These are phyloP conservation scores for Manihot esculenta DNA, from an alignment of 441 rosid species.

Conservation along the genomic window DNA sequence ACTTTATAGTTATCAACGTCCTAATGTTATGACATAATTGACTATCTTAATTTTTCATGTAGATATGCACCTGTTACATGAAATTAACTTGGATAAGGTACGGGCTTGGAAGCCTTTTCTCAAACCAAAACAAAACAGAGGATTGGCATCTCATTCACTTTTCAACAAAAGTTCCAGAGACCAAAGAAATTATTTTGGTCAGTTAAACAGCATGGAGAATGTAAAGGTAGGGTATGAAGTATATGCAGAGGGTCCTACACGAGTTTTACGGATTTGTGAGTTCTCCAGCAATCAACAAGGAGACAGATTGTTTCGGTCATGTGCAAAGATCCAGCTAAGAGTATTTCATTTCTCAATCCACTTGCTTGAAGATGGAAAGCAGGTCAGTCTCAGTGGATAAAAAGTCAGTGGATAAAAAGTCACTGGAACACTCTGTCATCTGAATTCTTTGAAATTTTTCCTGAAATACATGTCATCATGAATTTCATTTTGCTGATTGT, in stretches of 20 bases:
- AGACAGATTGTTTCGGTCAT: slow-evolving; percentile 41
- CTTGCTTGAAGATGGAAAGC: slow-evolving; percentile 70
- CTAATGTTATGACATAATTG: slow-evolving; percentile 4
- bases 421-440: background rate
- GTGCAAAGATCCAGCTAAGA: slow-evolving; percentile 70
- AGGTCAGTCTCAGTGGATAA: slow-evolving; percentile 49
- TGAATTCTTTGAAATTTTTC: background rate
- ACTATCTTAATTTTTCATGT: slow-evolving; percentile 30
- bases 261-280: slow-evolving; percentile 86
- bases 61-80: slow-evolving; percentile 72
- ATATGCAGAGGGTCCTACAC: slow-evolving; percentile 86
- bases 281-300: slow-evolving; percentile 51
- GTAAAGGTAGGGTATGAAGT: slow-evolving; percentile 86
- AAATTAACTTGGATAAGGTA: slow-evolving; percentile 91
- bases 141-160: slow-evolving; percentile 55
- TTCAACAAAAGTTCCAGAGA: slow-evolving; percentile 41
- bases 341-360: slow-evolving; percentile 62
- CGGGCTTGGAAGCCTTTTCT: slow-evolving; percentile 91
- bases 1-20: background rate
- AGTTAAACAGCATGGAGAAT: slow-evolving; percentile 44
- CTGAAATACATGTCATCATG: background rate
- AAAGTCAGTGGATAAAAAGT: background rate
- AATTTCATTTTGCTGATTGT: slow-evolving; percentile 4
- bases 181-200: slow-evolving; percentile 40
- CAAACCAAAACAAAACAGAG: slow-evolving; percentile 53